A percentile compares a stretch with the other conserved stretches of the same genome.
Conservation (phyloP, 768 basidiomycete genomes). For the Phaffia tasmanica region DNA sequence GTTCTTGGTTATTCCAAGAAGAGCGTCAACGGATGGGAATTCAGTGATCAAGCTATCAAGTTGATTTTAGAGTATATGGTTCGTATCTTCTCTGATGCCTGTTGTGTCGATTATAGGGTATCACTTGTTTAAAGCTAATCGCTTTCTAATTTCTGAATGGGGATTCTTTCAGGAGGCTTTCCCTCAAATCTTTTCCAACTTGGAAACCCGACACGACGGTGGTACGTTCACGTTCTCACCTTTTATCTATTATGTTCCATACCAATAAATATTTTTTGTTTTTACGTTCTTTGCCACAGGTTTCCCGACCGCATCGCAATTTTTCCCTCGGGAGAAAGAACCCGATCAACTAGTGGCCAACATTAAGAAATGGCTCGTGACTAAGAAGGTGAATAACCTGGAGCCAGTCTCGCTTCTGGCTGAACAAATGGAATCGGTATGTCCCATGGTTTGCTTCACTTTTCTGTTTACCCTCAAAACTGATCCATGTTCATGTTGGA, state of each 20-base stretch:
- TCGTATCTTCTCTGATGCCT: constrained; percentile 7
- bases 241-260: background rate
- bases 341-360: constrained; percentile 63
- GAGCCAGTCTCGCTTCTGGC: constrained; percentile 86
- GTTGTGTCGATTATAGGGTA: background rate
- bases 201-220: constrained; percentile 69
- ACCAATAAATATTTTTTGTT: constrained; percentile 6
- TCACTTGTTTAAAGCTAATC: background rate
- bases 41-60: constrained; percentile 71
- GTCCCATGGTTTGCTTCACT: constrained; percentile 13
- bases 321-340: constrained; percentile 49
- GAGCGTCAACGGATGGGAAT: constrained; percentile 79
- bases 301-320: constrained; percentile 55
- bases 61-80: constrained; percentile 78
- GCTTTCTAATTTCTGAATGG: constrained; percentile 5
- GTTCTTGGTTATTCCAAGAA: constrained; percentile 86
- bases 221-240: constrained; percentile 30
- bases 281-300: constrained; percentile 42
- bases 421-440: constrained; percentile 79
- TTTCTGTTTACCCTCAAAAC: background rate
- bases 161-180: constrained; percentile 49
- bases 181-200: constrained; percentile 65
- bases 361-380: constrained; percentile 72
- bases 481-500: background rate
- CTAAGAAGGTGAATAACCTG: constrained; percentile 74